Conservation (phyloP, 768 basidiomycete species). For the Boletus rufocinnamomeus region DNA sequence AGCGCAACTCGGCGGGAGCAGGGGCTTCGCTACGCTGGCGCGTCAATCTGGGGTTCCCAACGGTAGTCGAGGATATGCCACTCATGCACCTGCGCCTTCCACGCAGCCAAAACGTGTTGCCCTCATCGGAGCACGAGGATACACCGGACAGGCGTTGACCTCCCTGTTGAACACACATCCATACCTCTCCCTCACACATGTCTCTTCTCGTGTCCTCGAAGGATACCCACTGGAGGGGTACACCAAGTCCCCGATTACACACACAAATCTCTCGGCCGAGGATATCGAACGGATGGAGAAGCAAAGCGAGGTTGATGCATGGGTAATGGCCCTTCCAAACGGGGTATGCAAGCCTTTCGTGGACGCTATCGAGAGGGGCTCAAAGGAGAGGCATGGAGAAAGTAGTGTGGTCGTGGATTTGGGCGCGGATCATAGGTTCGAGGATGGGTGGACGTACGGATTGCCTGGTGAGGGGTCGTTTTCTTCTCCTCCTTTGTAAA, state of each 20-base stretch:
- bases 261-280: constrained; percentile 74
- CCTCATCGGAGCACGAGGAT: constrained; percentile 94
- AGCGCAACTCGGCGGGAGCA: constrained; percentile 24
- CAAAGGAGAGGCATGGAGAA: constrained; percentile 48
- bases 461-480: constrained; percentile 87
- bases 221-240: constrained; percentile 81
- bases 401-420: constrained; percentile 86
- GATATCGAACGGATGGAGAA: constrained; percentile 91
- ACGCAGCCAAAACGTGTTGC: constrained; percentile 86
- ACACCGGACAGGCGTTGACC: constrained; percentile 91
- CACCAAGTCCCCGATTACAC: constrained; percentile 69
- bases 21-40: constrained; percentile 23
- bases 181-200: constrained; percentile 85
- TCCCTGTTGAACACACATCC: constrained; percentile 88
- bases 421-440: constrained; percentile 94
- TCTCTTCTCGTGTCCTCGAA: constrained; percentile 92
- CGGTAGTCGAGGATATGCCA: constrained; percentile 77
- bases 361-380: constrained; percentile 84
- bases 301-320: constrained; percentile 89
- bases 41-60: constrained; percentile 41
- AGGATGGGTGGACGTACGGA: constrained; percentile 95
- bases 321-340: constrained; percentile 99
- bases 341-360: constrained; percentile 96
- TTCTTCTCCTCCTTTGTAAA: constrained; percentile 29
- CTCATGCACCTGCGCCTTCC: constrained; percentile 47